A percentile compares a stretch with the other conserved stretches of the same genome.
Evolutionary conservation across 495 filamentous ascomycete species (phyloP).

Genomic region (Beverwykella pulmonaria): DNA sequence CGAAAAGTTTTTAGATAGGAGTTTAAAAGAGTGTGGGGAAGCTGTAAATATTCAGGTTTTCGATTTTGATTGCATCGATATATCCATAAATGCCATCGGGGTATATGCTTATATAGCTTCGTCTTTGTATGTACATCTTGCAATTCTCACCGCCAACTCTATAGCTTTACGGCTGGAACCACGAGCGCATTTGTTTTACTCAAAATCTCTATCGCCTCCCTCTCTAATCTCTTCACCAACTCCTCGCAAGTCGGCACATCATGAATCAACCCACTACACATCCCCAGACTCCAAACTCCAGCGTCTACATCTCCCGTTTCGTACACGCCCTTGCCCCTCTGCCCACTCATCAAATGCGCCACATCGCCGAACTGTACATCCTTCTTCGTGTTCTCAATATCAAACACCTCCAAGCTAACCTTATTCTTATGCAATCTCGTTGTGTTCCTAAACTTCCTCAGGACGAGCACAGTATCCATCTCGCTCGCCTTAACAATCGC

Average conservation of each 20-base stretch:
- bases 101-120: too few species aligned
- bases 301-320: constrained; percentile 83
- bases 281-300: constrained; percentile 72
- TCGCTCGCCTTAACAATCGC: constrained; percentile 84
- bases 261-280: constrained; percentile 67
- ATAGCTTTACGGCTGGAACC: background rate
- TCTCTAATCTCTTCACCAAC: constrained; percentile 60
- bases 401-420: constrained; percentile 72
- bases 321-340: constrained; percentile 87
- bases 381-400: constrained; percentile 79
- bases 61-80: background rate
- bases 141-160: too few species aligned
- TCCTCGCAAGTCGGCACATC: constrained; percentile 64
- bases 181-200: constrained; percentile 13
- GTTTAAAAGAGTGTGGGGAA: too few species aligned
- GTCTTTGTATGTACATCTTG: too few species aligned
- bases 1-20: background rate
- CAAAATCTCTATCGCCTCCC: constrained; percentile 57
- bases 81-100: background rate
- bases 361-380: constrained; percentile 89
- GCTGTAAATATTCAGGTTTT: background rate
- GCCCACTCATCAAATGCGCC: constrained; percentile 82
- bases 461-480: constrained; percentile 83
- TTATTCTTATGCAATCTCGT: constrained; percentile 86
- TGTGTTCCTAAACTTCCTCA: constrained; percentile 94